Base-by-base conservation (phyloP, 2,329 filamentous ascomycete species). In the Cercospora citrullina region DNA sequence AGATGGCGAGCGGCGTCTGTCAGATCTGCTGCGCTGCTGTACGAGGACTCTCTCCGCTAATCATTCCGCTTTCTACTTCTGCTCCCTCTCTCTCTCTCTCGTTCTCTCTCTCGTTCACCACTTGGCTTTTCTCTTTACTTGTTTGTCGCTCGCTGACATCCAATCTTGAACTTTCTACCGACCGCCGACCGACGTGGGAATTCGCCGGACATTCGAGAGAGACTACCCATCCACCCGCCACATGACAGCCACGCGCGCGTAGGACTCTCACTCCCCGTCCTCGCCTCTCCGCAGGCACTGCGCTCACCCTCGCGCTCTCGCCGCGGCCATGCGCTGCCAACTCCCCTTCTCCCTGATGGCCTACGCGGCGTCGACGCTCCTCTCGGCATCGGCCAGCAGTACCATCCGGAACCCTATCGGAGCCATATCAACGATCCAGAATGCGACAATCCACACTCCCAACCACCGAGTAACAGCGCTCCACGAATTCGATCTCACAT, bases 401-500 rank as follows among this genome's bases (percentile, higher is more conserved):
- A 84, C 87, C 60, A 86, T 88, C 71, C 87, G 94, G 73, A 92
- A 92, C 75, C 92, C 93, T 33, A 84, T 99, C 70, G 87, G 85
- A 73, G 89, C 90, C 76, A 83, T 97, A 60, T 89, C 89, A 12
- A 84, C 88, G 58, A 81, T 97, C 72, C 89, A 94, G 69, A 87
- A 93, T 76, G 86, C 91, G 33, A 85, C 88, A 68, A 90, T 99
- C 72, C 88, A 92, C 75, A 92, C 93, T 0, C 89, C 90, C 16
- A 91, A 90, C 57, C 88, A 92, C 77, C 89, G 90, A 68, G 87
- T 97, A 58, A 90, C 95, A 77, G 89, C 93, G 60, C 84, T 91
- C 66, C 94, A 93, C 14, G 83, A 88, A 23, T 99, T 99, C 79
- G 92, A 97, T 75, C 83, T 99, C 69, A 89, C 87, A 31, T 97